Evolutionary conservation across 805 yeast species (phyloP), one percentile per base, ranked within the genome.

Genomic region (Wickerhamiella siamensis): DNA sequence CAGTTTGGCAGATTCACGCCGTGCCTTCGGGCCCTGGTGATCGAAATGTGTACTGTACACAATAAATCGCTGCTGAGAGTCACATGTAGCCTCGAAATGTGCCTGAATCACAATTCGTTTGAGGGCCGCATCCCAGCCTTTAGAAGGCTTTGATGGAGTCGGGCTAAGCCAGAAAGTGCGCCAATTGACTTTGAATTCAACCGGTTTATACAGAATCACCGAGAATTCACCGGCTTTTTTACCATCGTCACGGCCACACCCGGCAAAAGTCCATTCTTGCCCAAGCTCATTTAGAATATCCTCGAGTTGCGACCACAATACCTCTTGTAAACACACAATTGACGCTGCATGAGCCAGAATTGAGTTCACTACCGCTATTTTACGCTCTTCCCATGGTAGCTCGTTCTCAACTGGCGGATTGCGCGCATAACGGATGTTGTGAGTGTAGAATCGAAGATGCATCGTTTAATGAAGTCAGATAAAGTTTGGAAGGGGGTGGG

Each of bases 231-330:
- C 77, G 4, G 51, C 55, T 15, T 54, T 54, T 9, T 51, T 51
- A 8, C 79, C 79, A 51, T 74, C 77, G 39, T 65, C 71, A 50
- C 79, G 59, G 1, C 77, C 77, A 27, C 54, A 70, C 43, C 68
- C 68, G 32, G 65, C 64, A 38, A 73, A 75, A 2, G 59, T 51
- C 70, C 74, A 74, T 4, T 57, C 58, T 1, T 48, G 49, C 1
- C 51, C 54, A 16, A 69, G 51, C 5, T 59, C 51, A 24, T 49
- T 50, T 42, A 63, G 49, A 5, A 74, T 50, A 41, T 72, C 76
- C 15, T 53, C 51, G 16, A 74, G 59, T 51, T 72, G 78, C 40
- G 66, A 58, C 36, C 63, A 54, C 31, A 68, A 48, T 9, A 62
- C 74, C 49, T 73, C 77, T 47, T 73, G 75, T 8, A 72, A 61